Percentiles rank a stretch among this genome's conserved stretches.
Conservation (phyloP, 1,284 basidiomycete species). For the Fereydounia khargensis region DNA sequence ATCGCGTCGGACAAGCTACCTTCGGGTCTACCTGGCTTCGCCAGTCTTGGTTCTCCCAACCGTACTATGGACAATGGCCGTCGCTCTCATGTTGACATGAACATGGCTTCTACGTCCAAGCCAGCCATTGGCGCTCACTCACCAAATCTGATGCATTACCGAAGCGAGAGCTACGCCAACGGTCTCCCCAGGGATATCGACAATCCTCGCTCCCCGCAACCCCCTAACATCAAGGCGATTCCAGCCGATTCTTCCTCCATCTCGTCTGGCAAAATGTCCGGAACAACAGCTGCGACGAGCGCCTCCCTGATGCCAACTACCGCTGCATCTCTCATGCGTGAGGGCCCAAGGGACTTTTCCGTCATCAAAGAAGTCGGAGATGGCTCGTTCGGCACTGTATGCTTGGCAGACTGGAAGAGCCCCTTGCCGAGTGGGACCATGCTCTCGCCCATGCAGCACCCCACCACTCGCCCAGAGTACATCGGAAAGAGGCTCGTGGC, state of each 20-base stretch:
- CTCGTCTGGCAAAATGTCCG: not conserved
- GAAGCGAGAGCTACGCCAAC: not conserved
- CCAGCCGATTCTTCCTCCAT: not conserved
- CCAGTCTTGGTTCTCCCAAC: no score
- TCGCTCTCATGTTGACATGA: not conserved
- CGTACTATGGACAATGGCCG: not conserved
- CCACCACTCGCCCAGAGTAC: constrained; percentile 83
- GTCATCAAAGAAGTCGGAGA: constrained; percentile 53
- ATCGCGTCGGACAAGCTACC: no score
- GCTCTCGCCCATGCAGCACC: constrained; percentile 57
- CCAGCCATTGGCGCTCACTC: no score
- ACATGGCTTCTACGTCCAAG: not conserved
- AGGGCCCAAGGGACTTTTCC: constrained; percentile 47
- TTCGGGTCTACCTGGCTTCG: no score
- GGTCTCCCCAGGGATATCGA: not conserved
- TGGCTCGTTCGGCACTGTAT: constrained; percentile 78
- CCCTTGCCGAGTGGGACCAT: constrained; percentile 63
- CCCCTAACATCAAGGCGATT: not conserved
- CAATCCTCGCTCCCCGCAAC: not conserved
- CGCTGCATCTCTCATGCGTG: constrained; percentile 47
- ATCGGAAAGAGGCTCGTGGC: constrained; percentile 90
- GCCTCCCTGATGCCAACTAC: constrained; percentile 30
- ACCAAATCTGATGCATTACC: no score
- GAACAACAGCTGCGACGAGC: not conserved
- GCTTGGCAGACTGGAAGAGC: constrained; percentile 98